Base-by-base conservation (phyloP, 2,329 filamentous ascomycete species). In the Geosmithia putterillii region DNA sequence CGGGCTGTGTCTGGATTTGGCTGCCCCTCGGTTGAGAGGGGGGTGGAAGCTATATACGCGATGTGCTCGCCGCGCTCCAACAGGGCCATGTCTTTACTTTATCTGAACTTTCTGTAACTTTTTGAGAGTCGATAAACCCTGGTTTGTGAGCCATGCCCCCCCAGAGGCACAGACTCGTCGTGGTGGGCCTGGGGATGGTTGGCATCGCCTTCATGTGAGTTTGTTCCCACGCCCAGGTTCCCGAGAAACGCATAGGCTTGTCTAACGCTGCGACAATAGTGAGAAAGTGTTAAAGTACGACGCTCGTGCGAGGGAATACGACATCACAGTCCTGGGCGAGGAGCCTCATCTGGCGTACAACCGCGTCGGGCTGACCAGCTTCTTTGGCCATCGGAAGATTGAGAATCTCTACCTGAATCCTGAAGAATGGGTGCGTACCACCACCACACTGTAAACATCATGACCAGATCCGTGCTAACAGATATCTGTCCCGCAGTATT, bases 111-210 rank as follows among this genome's bases (percentile, higher is more conserved):
- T 3, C 15, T 14, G 10, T 32, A 32, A 12, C 10, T 12, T 6
- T 32, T 32, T 6, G 28, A 14, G 15, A 12, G 15, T 6, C 10
- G 10, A 12, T 32, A 32, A 7, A 14, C 10, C 28, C 10, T 12
- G n/a, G n/a, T n/a, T n/a, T n/a, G n/a, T n/a, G n/a, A 32, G 28
- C 28, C 28, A 43, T 38, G 42, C 17, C 42, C 4, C 18, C 17
- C 4, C 19, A 25, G 18, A 36, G 36, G 22, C 20, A 43, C 12
- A 39, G 36, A 20, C 36, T 43, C 12, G 86, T 94, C 2, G 79
- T 94, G 34, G 86, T 94, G 35, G 88, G 88, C 9, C 63, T 95
- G 62, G 88, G 88, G 2, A 95, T 95, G 89, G 88, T 95, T 38
- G 86, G 83, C 35, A 83, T 92, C 51, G 81, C 84, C 37, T 90